These are phyloP conservation scores for Penicillium manginii DNA, from an alignment of 495 filamentous ascomycete species.

Conservation along the genomic window DNA sequence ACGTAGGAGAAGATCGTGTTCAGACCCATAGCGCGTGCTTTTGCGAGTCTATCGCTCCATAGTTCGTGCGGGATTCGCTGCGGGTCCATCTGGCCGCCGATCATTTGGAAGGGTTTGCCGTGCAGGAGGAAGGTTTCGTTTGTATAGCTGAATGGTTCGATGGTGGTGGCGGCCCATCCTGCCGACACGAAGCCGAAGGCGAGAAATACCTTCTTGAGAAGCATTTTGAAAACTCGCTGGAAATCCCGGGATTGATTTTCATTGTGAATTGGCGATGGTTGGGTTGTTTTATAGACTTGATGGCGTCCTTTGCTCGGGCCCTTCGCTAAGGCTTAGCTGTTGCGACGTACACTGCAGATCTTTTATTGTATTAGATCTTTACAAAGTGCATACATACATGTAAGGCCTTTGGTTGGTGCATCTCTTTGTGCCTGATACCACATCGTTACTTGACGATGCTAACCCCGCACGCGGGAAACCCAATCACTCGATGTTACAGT, in stretches of 20 bases:
- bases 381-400: background rate
- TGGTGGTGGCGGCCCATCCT: constrained; percentile 2
- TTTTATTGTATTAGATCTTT: background rate
- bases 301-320: background rate
- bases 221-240: constrained; percentile 1
- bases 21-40: constrained; percentile 48
- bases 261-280: background rate
- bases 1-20: constrained; percentile 54
- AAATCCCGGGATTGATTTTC: too few species aligned
- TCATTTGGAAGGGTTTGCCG: constrained; percentile 45
- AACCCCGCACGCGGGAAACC: constrained; percentile 15
- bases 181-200: constrained; percentile 7
- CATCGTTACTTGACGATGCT: background rate
- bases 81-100: constrained; percentile 56
- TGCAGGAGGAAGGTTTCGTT: constrained; percentile 44
- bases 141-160: constrained; percentile 19
- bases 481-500: constrained; percentile 9
- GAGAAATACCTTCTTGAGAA: constrained; percentile 4
- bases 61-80: constrained; percentile 47
- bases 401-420: constrained; percentile 4
- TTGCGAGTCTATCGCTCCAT: constrained; percentile 44
- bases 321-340: constrained; percentile 7
- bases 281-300: background rate
- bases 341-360: constrained; percentile 7
- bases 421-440: background rate